Percentiles rank a stretch among this genome's conserved stretches.
Conservation (phyloP, 83 land plant genomes). For the Diphasiastrum complanatum region DNA sequence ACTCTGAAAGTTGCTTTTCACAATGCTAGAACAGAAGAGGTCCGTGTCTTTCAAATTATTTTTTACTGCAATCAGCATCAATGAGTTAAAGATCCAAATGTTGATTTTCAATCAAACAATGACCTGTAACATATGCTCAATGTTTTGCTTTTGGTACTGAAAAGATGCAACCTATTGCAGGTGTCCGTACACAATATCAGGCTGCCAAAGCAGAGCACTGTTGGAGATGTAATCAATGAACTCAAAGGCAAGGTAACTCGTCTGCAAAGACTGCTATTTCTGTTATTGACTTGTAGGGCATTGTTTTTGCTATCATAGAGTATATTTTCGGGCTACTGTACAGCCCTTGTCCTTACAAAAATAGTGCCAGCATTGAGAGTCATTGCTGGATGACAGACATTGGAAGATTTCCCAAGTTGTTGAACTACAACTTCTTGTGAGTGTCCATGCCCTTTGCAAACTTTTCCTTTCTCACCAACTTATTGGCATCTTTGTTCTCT, state of each 20-base stretch:
- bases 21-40: slow-evolving; percentile 90
- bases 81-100: neutral
- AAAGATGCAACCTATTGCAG: slow-evolving; percentile 30
- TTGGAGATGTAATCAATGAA: slow-evolving; percentile 90
- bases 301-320: too few species aligned
- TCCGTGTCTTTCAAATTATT: slow-evolving; percentile 10
- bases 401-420: too few species aligned
- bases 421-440: too few species aligned
- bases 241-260: slow-evolving; percentile 67
- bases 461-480: too few species aligned
- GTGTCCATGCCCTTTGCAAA: too few species aligned
- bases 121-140: neutral
- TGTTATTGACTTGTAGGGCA: too few species aligned
- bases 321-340: too few species aligned
- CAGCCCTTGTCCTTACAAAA: too few species aligned
- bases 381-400: too few species aligned
- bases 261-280: neutral
- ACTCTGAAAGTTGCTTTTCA: slow-evolving; percentile 92
- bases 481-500: too few species aligned
- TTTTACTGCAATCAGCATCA: neutral
- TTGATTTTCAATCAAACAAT: neutral
- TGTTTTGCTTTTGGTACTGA: neutral
- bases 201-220: slow-evolving; percentile 92
- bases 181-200: slow-evolving; percentile 77
- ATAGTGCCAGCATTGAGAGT: too few species aligned